phyloP scores from a whole-genome alignment of 768 basidiomycete species.

The Pleurotus tuoliensis region DNA sequence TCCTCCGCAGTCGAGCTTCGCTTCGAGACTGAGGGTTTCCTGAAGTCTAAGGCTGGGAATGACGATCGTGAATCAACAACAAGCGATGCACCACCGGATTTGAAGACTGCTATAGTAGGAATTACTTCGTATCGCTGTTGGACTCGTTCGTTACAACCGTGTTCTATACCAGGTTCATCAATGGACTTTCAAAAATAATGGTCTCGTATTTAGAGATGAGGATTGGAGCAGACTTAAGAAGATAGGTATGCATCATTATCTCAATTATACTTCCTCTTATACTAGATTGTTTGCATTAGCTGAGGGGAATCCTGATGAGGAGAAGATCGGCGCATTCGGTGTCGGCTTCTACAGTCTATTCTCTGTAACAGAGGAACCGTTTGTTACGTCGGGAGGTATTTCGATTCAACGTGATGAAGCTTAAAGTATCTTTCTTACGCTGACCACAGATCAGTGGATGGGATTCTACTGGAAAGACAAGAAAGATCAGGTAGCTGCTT shows the following conservation, averaged over 20 bases:
- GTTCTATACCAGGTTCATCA: conserved; percentile 52
- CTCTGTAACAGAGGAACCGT: conserved; percentile 80
- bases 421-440: conserved; percentile 16
- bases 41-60: conserved; percentile 26
- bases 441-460: conserved; percentile 74
- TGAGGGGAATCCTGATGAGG: conserved; percentile 91
- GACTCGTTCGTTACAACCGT: background rate
- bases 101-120: conserved; percentile 60
- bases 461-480: conserved; percentile 95
- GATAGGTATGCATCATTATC: conserved; percentile 52
- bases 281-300: conserved; percentile 39
- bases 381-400: conserved; percentile 75
- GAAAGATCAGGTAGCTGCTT: conserved; percentile 66
- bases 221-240: conserved; percentile 90
- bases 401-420: conserved; percentile 14
- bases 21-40: conserved; percentile 62
- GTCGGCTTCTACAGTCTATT: conserved; percentile 73
- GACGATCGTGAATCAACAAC: conserved; percentile 12
- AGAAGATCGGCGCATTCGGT: conserved; percentile 94
- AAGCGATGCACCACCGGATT: conserved; percentile 43
- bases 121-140: background rate
- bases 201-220: conserved; percentile 73
- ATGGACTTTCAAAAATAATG: conserved; percentile 90
- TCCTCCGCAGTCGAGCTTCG: conserved; percentile 73
- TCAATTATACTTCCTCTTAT: background rate